These are phyloP conservation scores for Hericium erinaceus DNA, from an alignment of 768 basidiomycete genomes.

Conservation along the genomic window DNA sequence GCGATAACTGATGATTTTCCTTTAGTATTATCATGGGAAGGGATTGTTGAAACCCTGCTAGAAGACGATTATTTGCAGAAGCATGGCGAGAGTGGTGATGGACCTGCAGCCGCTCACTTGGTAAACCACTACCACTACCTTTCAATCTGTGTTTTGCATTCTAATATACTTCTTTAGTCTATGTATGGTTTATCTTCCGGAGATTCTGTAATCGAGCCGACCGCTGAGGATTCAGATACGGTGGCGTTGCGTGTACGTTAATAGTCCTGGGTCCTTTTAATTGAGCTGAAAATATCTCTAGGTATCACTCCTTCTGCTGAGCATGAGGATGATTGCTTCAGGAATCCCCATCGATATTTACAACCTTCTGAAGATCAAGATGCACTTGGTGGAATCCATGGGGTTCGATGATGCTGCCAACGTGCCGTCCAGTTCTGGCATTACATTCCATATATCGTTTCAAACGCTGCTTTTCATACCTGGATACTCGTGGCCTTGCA, in stretches of 20 bases:
- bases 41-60: slow-evolving; percentile 45
- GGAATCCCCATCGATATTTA: slow-evolving; percentile 45
- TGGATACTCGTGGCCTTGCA: slow-evolving; percentile 39
- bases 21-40: slow-evolving; percentile 57
- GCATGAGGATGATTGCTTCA: slow-evolving; percentile 58
- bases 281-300: slow-evolving; percentile 17
- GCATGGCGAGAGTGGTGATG: slow-evolving; percentile 30
- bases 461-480: slow-evolving; percentile 35
- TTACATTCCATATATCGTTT: slow-evolving; percentile 46
- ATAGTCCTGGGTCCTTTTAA: background rate
- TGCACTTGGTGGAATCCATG: slow-evolving; percentile 33
- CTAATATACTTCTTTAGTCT: slow-evolving; percentile 24
- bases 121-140: slow-evolving; percentile 22
- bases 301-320: slow-evolving; percentile 48
- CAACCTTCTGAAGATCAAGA: slow-evolving; percentile 53
- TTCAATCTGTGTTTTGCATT: background rate
- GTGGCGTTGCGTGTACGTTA: slow-evolving; percentile 33
- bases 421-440: slow-evolving; percentile 36
- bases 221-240: slow-evolving; percentile 37
- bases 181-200: slow-evolving; percentile 33
- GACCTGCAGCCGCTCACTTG: slow-evolving; percentile 30
- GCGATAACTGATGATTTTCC: background rate
- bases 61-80: slow-evolving; percentile 43
- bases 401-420: slow-evolving; percentile 48
- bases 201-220: slow-evolving; percentile 11